These are phyloP conservation scores for Tylopilus sp. DNA, from an alignment of 768 basidiomycete species.

Conservation along the genomic window DNA sequence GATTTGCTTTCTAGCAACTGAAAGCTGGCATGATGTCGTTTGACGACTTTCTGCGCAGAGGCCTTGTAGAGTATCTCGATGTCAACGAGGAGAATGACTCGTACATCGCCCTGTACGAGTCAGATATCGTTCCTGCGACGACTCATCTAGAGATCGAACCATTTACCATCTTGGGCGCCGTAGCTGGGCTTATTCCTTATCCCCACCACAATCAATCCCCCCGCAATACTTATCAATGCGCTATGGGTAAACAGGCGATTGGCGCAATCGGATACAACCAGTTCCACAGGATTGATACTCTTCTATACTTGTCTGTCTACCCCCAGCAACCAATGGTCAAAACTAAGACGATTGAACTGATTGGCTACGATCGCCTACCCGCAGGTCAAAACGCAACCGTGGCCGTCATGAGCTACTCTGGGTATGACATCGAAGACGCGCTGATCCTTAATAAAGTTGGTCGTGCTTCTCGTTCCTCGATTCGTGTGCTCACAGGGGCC, in stretches of 20 bases:
- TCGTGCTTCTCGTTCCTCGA: constrained; percentile 4
- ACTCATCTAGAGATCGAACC: constrained; percentile 99
- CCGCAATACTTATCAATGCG: constrained; percentile 98
- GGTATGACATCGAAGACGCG: constrained; percentile 99
- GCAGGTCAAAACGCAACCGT: constrained; percentile 98
- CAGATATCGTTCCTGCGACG: constrained; percentile 73
- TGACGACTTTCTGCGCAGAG: constrained; percentile 89
- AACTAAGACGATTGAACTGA: constrained; percentile 95
- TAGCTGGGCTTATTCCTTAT: constrained; percentile 97
- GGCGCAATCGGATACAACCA: constrained; percentile 99
- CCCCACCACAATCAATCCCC: constrained; percentile 99
- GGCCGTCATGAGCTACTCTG: constrained; percentile 98
- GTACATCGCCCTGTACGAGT: constrained; percentile 91
- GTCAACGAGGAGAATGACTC: constrained; percentile 99
- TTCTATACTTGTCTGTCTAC: constrained; percentile 96
- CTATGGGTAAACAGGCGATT: constrained; percentile 99
- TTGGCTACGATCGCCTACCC: constrained; percentile 94
- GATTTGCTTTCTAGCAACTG: constrained; percentile 52
- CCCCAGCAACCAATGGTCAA: constrained; percentile 99
- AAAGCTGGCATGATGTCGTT: constrained; percentile 79
- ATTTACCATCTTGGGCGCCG: constrained; percentile 95
- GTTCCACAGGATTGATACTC: constrained; percentile 94
- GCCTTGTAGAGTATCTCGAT: constrained; percentile 96
- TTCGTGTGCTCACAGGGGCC: constrained; percentile 4
- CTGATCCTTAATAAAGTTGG: constrained; percentile 88